Conservation (phyloP, 2,329 filamentous ascomycete species). For the Setomelanomma holmii region DNA sequence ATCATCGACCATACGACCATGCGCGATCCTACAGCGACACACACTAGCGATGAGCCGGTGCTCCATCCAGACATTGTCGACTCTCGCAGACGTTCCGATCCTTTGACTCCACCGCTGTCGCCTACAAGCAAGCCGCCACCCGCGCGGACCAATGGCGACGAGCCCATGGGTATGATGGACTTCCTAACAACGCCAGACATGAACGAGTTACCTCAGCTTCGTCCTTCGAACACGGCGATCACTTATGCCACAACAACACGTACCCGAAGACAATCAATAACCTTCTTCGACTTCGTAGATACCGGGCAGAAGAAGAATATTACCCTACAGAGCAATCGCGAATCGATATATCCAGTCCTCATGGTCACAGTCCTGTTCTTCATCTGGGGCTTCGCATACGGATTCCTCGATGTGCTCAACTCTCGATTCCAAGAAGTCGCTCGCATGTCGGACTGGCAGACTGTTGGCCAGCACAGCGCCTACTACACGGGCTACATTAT, state of each 20-base stretch:
- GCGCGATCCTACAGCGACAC: conserved; percentile 34
- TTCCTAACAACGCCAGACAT: conserved; percentile 61
- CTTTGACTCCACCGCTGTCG: conserved; percentile 28
- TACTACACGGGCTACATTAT: conserved; percentile 77
- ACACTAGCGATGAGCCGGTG: conserved; percentile 37
- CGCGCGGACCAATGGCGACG: conserved; percentile 27
- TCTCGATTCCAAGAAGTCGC: conserved; percentile 70
- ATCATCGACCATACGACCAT: conserved; percentile 57
- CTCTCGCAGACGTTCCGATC: conserved; percentile 28
- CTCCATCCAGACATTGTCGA: conserved; percentile 33
- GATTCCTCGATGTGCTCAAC: conserved; percentile 83
- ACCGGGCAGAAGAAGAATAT: conserved; percentile 72
- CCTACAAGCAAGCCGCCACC: conserved; percentile 33
- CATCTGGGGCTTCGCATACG: conserved; percentile 82
- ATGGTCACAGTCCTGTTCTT: conserved; percentile 78
- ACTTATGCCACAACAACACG: conserved; percentile 33
- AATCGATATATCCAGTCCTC: conserved; percentile 74
- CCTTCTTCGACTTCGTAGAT: conserved; percentile 80
- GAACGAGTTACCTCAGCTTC: conserved; percentile 40
- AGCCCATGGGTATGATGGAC: conserved; percentile 57
- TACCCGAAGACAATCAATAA: conserved; percentile 44
- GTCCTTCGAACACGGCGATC: conserved; percentile 46
- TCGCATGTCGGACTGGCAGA: conserved; percentile 67
- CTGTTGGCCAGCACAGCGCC: conserved; percentile 70
- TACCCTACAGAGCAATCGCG: conserved; percentile 66